phyloP scores from a whole-genome alignment of 345 rosid genomes.

The Citrus trifoliata region DNA sequence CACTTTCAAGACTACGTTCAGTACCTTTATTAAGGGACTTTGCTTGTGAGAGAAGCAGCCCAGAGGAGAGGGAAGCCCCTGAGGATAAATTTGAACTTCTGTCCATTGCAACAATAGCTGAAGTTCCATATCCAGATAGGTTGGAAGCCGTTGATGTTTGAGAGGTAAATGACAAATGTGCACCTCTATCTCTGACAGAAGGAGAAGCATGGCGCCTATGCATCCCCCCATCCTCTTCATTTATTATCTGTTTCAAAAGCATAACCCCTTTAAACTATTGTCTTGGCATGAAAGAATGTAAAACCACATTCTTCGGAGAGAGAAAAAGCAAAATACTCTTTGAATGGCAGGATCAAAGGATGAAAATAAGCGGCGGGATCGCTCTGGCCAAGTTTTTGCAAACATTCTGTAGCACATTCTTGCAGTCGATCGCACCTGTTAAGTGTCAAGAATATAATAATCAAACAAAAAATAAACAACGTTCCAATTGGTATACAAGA shows the following conservation, averaged over 20 bases:
- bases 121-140: slow-evolving; percentile 87
- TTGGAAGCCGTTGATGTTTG: slow-evolving; percentile 56
- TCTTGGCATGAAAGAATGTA: background rate
- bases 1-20: slow-evolving; percentile 94
- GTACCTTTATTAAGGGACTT: slow-evolving; percentile 64
- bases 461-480: background rate
- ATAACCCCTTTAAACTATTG: background rate
- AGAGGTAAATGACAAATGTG: slow-evolving; percentile 48
- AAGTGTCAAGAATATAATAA: slow-evolving; percentile 18
- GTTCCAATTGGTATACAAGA: background rate
- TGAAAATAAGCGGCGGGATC: slow-evolving; percentile 88
- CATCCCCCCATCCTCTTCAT: slow-evolving; percentile 95
- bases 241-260: slow-evolving; percentile 53
- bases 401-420: slow-evolving; percentile 99
- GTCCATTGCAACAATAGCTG: slow-evolving; percentile 97
- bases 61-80: slow-evolving; percentile 69
- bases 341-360: slow-evolving; percentile 97
- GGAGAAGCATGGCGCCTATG: slow-evolving; percentile 98
- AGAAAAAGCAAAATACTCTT: slow-evolving; percentile 55
- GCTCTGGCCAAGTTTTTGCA: slow-evolving; percentile 98
- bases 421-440: slow-evolving; percentile 92
- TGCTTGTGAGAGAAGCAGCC: slow-evolving; percentile 70
- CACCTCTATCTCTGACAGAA: slow-evolving; percentile 82
- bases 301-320: background rate
- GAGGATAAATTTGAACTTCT: slow-evolving; percentile 74